These are phyloP conservation scores for Omphalea diandra DNA, from an alignment of 441 rosid genomes.

Conservation along the genomic window DNA sequence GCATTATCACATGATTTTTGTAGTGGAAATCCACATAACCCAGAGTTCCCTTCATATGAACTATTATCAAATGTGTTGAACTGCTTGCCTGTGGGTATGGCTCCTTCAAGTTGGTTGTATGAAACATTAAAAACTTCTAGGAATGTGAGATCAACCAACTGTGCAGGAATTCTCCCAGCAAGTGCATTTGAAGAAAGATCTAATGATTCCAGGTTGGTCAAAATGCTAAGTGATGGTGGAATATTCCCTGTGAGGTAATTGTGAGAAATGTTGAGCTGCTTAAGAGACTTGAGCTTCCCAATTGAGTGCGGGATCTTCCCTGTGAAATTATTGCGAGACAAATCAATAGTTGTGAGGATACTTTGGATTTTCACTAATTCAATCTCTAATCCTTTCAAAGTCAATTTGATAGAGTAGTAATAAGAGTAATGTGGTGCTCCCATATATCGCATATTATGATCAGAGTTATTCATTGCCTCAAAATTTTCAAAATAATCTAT, in stretches of 20 bases:
- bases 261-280: conserved; percentile 8
- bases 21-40: no score
- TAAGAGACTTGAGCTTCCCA: no score
- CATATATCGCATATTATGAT: background rate
- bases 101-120: conserved; percentile 5
- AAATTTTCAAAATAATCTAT: background rate
- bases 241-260: conserved; percentile 1
- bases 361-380: no score
- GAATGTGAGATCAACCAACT: background rate
- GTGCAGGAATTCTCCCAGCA: background rate
- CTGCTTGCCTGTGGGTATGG: background rate
- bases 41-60: no score
- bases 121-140: conserved; percentile 2
- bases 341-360: no score
- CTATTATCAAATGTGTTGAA: no score
- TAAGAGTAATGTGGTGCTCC: background rate
- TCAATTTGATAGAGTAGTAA: conserved; percentile 1
- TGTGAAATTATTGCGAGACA: background rate
- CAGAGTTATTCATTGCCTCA: conserved; percentile 3
- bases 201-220: background rate
- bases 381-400: no score
- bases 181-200: conserved; percentile 12
- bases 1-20: no score
- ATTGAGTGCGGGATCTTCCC: no score
- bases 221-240: background rate